A percentile compares a stretch with the other conserved stretches of the same genome.
phyloP scores from a whole-genome alignment of 73 alveolate genomes.

The Symbiodinium natans region DNA sequence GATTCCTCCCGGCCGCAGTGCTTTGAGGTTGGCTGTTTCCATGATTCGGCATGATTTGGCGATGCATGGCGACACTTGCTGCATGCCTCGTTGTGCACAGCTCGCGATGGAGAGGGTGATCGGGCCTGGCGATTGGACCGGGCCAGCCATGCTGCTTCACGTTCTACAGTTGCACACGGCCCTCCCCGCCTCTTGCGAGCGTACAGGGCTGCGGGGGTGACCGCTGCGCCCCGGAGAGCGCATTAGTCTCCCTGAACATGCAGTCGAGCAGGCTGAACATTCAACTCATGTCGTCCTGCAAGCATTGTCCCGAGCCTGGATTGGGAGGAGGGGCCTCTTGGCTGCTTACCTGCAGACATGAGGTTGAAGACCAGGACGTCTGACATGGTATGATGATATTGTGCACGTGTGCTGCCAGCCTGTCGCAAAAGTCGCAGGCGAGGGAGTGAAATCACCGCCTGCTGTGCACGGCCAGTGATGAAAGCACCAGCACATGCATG shows the following conservation, averaged over 20 bases:
- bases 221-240: neutral
- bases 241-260: neutral
- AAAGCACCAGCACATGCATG: neutral
- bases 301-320: too few species aligned
- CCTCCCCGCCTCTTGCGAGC: neutral
- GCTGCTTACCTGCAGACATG: constrained; percentile 1
- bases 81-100: neutral
- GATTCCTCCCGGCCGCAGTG: neutral
- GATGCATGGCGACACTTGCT: too few species aligned
- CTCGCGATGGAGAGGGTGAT: neutral
- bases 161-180: neutral
- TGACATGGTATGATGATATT: too few species aligned
- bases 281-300: too few species aligned
- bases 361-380: too few species aligned
- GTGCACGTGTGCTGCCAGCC: neutral
- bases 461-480: neutral
- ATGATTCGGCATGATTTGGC: too few species aligned
- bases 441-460: constrained; percentile 78
- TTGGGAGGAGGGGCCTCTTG: neutral
- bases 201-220: neutral
- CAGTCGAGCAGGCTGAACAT: neutral
- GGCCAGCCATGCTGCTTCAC: neutral
- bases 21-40: too few species aligned
- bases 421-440: constrained; percentile 74
- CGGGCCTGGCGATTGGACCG: neutral